Evolutionary conservation across 2,329 filamentous ascomycete genomes (phyloP).

Genomic region (Claviceps sp.): DNA sequence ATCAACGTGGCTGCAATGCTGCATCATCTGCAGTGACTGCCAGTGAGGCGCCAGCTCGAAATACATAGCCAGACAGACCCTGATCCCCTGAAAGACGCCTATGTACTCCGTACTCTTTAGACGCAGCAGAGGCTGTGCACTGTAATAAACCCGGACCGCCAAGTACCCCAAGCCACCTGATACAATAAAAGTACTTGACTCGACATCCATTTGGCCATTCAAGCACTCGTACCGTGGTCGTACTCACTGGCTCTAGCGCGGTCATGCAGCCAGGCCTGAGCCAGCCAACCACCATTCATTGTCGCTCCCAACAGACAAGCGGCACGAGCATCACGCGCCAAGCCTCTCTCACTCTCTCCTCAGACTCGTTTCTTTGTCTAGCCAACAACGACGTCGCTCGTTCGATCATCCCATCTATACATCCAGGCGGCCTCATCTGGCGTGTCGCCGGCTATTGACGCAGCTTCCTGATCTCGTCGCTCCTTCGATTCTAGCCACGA

Average conservation of each 20-base stretch:
- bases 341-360: not conserved
- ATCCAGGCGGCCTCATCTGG: not conserved
- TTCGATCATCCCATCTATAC: not conserved
- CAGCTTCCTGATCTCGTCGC: not conserved
- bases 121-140: no score
- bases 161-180: no score
- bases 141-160: no score
- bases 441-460: not conserved
- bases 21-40: no score
- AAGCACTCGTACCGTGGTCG: not conserved
- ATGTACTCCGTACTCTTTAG: no score
- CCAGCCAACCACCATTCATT: not conserved
- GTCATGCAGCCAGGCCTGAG: not conserved
- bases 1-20: not conserved
- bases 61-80: no score
- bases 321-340: no score
- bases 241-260: not conserved
- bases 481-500: not conserved
- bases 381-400: not conserved
- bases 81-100: no score
- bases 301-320: not conserved
- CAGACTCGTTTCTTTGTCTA: not conserved
- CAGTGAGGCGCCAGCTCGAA: no score
- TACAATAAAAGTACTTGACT: not conserved
- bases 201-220: not conserved